Conservation (phyloP, 2,329 filamentous ascomycete genomes). For the Drechslerella dactyloides region DNA sequence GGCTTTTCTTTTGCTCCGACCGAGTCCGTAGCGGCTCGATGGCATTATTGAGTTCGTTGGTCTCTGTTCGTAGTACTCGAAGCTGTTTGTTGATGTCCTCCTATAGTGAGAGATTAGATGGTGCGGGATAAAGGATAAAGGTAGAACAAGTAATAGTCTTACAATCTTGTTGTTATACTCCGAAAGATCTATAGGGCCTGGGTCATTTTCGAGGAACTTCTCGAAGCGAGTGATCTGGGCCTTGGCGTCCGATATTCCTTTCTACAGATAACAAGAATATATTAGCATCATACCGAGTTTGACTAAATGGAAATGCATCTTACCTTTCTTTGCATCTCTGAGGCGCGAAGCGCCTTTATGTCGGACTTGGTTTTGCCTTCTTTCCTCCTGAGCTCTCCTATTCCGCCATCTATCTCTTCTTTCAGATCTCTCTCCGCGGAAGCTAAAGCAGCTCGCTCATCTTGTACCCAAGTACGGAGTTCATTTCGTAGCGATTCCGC, state of each 20-base stretch:
- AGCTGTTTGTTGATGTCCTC: slow-evolving; percentile 13
- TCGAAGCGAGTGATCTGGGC: slow-evolving; percentile 59
- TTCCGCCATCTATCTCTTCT: slow-evolving; percentile 57
- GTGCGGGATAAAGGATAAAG: not conserved
- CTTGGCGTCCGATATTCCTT: slow-evolving; percentile 60
- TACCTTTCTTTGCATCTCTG: slow-evolving; percentile 29
- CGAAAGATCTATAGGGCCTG: slow-evolving; percentile 50
- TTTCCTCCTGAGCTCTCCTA: slow-evolving; percentile 60
- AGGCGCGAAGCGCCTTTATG: slow-evolving; percentile 16
- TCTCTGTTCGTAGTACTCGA: slow-evolving; percentile 5
- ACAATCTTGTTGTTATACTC: slow-evolving; percentile 52
- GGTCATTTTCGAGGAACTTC: slow-evolving; percentile 62
- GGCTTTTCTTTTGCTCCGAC: slow-evolving; percentile 4
- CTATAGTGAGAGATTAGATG: slow-evolving; percentile 10
- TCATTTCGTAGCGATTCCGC: slow-evolving; percentile 68
- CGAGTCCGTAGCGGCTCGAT: slow-evolving; percentile 14
- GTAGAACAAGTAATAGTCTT: not conserved
- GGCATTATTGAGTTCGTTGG: not conserved
- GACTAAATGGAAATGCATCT: slow-evolving; percentile 51
- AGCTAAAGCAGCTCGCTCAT: slow-evolving; percentile 65
- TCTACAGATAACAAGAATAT: slow-evolving; percentile 38
- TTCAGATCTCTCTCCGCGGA: slow-evolving; percentile 61
- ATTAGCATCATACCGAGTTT: not conserved
- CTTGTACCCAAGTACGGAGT: slow-evolving; percentile 60
- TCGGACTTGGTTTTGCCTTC: slow-evolving; percentile 46